A percentile compares a stretch with the other conserved stretches of the same genome.
Conservation (phyloP, 306 rosid species). For the Lathyrus aphaca region DNA sequence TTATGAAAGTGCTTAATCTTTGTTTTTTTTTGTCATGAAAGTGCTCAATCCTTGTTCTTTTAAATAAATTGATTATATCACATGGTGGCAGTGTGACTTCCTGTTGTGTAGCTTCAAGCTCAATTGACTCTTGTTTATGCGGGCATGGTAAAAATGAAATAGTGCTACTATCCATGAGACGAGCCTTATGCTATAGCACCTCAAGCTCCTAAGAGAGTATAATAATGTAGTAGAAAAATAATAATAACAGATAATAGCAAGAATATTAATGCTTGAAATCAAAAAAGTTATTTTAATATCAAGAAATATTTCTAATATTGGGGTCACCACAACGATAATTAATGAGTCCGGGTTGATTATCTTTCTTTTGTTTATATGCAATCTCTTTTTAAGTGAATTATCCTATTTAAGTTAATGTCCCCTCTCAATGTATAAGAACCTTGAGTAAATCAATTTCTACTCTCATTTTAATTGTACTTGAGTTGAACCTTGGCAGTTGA, state of each 20-base stretch:
- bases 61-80: conserved; percentile 15
- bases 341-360: neutral
- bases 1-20: no score
- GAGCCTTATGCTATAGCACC: conserved; percentile 7
- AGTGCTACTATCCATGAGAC: conserved; percentile 7
- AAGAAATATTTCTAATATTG: neutral
- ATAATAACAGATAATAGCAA: neutral
- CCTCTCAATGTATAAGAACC: neutral
- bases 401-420: neutral
- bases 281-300: neutral
- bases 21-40: neutral
- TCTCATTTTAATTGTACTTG: neutral
- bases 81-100: neutral
- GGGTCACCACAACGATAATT: neutral
- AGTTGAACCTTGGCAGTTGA: conserved; percentile 23
- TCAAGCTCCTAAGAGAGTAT: neutral
- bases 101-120: neutral
- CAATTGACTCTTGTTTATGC: neutral
- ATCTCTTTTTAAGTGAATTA: neutral
- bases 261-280: neutral
- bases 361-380: neutral
- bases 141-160: conserved; percentile 17
- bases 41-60: neutral
- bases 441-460: neutral
- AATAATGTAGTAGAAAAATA: neutral